These are phyloP conservation scores for Plasmodium fragile DNA, from an alignment of 169 alveolate genomes.

Conservation along the genomic window DNA sequence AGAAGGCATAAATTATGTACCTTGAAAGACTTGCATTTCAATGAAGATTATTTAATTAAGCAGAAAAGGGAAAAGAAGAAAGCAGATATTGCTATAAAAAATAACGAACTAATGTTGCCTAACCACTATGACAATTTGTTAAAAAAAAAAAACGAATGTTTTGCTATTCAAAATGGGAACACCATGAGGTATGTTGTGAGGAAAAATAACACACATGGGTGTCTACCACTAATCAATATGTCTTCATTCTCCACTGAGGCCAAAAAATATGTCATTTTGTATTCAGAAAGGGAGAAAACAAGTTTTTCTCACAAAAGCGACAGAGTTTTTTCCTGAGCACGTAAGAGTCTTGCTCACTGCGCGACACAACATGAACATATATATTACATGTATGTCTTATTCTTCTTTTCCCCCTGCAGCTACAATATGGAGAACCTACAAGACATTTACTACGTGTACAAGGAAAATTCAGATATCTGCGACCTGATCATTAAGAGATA, in stretches of 20 bases:
- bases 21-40: slow-evolving; percentile 23
- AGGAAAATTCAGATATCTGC: slow-evolving; percentile 40
- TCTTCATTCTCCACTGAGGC: background rate
- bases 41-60: slow-evolving; percentile 42
- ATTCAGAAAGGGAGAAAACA: background rate
- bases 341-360: background rate
- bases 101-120: slow-evolving; percentile 21
- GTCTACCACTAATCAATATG: background rate
- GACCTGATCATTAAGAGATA: slow-evolving; percentile 48
- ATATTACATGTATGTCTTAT: background rate
- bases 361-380: background rate
- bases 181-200: background rate
- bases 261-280: background rate
- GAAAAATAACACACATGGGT: background rate
- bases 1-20: slow-evolving; percentile 9
- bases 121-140: slow-evolving; percentile 39
- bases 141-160: background rate
- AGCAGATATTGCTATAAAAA: slow-evolving; percentile 14
- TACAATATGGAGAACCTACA: slow-evolving; percentile 21
- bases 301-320: background rate
- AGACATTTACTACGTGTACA: slow-evolving; percentile 61
- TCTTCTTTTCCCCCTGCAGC: background rate
- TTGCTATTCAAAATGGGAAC: background rate
- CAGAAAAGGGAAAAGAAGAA: slow-evolving; percentile 10
- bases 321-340: background rate